phyloP scores from a whole-genome alignment of 257 asterid species.

The Ballota nigra region DNA sequence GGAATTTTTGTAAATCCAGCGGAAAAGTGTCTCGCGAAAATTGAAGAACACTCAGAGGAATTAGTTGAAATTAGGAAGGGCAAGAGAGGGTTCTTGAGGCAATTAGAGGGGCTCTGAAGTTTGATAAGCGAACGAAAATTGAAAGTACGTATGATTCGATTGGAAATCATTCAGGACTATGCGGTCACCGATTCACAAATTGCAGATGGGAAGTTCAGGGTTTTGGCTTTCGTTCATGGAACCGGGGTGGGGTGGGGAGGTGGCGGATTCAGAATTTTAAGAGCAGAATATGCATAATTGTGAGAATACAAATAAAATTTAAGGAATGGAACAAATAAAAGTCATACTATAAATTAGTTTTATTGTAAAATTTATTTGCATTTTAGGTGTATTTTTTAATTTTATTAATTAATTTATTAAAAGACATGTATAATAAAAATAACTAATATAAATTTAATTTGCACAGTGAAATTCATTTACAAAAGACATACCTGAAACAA shows the following conservation, averaged over 20 bases:
- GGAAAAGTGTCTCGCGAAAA: slow-evolving; percentile 29
- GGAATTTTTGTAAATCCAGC: slow-evolving; percentile 25
- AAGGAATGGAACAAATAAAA: too few relatives aligned
- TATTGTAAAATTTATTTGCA: too few relatives aligned
- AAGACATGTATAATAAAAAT: too few relatives aligned
- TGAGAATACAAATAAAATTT: too few relatives aligned
- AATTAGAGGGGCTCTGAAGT: slow-evolving; percentile 26
- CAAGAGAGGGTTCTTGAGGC: slow-evolving; percentile 6
- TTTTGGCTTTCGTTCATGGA: neutral
- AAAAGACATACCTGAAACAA: too few relatives aligned
- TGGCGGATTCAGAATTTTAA: too few relatives aligned
- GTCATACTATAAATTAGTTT: too few relatives aligned
- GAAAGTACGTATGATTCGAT: slow-evolving; percentile 28
- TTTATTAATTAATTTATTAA: too few relatives aligned
- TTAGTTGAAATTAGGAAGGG: slow-evolving; percentile 17
- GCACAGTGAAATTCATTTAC: too few relatives aligned
- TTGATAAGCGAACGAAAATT: slow-evolving; percentile 15
- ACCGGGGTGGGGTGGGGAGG: neutral
- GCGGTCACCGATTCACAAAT: neutral
- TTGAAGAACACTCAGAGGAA: slow-evolving; percentile 18
- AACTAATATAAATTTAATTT: too few relatives aligned
- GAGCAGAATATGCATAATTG: too few relatives aligned
- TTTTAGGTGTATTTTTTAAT: too few relatives aligned
- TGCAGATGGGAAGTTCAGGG: neutral
- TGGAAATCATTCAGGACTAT: slow-evolving; percentile 33